These are phyloP conservation scores for Limnanthes douglasii DNA, from an alignment of 345 rosid species.

Conservation along the genomic window DNA sequence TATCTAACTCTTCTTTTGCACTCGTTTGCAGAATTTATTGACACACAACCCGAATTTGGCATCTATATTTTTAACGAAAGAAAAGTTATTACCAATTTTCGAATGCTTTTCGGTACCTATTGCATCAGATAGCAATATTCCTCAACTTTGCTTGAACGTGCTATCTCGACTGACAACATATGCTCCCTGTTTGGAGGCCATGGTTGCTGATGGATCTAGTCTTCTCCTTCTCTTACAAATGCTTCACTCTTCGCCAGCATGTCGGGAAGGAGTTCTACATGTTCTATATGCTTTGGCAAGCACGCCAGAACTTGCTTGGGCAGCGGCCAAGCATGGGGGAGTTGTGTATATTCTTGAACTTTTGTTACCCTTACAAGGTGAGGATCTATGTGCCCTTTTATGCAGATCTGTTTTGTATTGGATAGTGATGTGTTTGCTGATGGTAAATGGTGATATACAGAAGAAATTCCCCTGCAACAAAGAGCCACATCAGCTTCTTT, in stretches of 20 bases:
- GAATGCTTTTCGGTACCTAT: conserved; percentile 74
- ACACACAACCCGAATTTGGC: conserved; percentile 79
- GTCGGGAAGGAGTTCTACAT: conserved; percentile 94
- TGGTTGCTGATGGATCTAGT: conserved; percentile 98
- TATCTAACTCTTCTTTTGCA: conserved; percentile 14
- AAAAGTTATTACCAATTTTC: conserved; percentile 80
- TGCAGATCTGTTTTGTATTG: conserved; percentile 6
- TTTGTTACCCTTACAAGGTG: conserved; percentile 86
- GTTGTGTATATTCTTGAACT: conserved; percentile 94
- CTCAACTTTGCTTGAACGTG: conserved; percentile 76
- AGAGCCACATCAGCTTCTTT: conserved; percentile 94
- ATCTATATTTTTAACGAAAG: conserved; percentile 80
- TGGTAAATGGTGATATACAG: conserved; percentile 33
- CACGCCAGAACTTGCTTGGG: conserved; percentile 99
- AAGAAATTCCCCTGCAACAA: conserved; percentile 88
- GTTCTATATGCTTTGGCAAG: conserved; percentile 98
- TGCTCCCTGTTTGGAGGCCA: conserved; percentile 98
- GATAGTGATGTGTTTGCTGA: conserved; percentile 9
- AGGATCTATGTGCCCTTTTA: conserved; percentile 9
- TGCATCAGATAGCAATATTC: conserved; percentile 69
- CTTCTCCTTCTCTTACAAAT: conserved; percentile 91
- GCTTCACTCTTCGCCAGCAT: conserved; percentile 85
- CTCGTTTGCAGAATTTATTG: conserved; percentile 56
- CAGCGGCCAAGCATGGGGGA: conserved; percentile 99
- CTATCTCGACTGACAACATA: conserved; percentile 81